Percentiles rank a stretch among this genome's conserved stretches.
Evolutionary conservation across 2,329 filamentous ascomycete genomes (phyloP).

Genomic region (Ambrosiella cleistominuta): DNA sequence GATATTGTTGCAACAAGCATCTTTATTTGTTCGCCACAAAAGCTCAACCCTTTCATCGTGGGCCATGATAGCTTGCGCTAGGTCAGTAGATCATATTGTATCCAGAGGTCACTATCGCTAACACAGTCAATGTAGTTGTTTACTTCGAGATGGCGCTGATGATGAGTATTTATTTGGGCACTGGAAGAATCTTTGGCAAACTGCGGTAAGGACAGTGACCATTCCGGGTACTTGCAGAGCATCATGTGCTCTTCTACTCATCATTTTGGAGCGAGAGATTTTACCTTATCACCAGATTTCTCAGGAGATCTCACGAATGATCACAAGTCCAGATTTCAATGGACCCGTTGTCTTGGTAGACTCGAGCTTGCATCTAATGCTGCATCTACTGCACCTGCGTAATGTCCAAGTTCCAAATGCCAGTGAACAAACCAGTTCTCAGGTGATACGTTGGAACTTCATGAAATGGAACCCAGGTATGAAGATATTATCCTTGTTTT

Average conservation of each 20-base stretch:
- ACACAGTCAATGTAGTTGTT: slow-evolving; percentile 20
- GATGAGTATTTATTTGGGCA: slow-evolving; percentile 15
- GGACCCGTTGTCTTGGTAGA: slow-evolving; percentile 69
- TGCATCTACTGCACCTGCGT: slow-evolving; percentile 46
- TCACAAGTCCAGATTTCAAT: slow-evolving; percentile 62
- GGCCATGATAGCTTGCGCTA: slow-evolving; percentile 68
- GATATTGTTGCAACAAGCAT: slow-evolving; percentile 39
- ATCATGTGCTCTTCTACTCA: slow-evolving; percentile 54
- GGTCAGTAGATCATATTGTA: slow-evolving; percentile 31
- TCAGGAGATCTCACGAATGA: slow-evolving; percentile 53
- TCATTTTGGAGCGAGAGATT: slow-evolving; percentile 48
- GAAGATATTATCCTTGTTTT: slow-evolving; percentile 16
- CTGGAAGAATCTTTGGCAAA: slow-evolving; percentile 64
- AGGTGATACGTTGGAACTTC: slow-evolving; percentile 67
- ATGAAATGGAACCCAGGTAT: slow-evolving; percentile 67
- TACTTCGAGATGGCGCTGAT: slow-evolving; percentile 13
- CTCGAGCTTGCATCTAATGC: slow-evolving; percentile 57
- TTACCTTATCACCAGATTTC: slow-evolving; percentile 49
- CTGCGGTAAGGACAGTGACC: slow-evolving; percentile 52
- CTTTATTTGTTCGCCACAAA: slow-evolving; percentile 49
- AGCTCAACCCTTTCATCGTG: slow-evolving; percentile 51
- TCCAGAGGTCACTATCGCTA: background rate
- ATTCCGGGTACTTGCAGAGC: slow-evolving; percentile 56
- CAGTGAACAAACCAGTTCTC: slow-evolving; percentile 48
- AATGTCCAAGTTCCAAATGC: slow-evolving; percentile 51